Evolutionary conservation across 306 rosid genomes (phyloP), one percentile per base, ranked within the genome.

Genomic region (Vigna unguiculata): DNA sequence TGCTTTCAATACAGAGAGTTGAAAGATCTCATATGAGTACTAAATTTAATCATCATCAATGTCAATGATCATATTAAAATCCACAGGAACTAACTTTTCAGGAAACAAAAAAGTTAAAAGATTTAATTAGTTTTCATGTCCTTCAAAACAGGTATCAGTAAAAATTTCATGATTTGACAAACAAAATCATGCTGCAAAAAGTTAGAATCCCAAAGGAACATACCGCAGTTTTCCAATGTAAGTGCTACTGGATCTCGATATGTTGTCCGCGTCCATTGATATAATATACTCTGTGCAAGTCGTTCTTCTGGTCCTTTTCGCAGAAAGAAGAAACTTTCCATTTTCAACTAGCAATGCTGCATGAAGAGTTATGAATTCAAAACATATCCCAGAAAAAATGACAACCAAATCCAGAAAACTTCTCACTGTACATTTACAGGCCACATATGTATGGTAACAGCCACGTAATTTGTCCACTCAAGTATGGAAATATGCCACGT

Each of bases 241-340:
- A 28, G 90, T 90, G 75, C 85, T 87, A 77, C 90, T 90, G 73
- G 98, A 91, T 84, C 91, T 87, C 28, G 97, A 91, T 69, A 93
- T 91, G 80, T 91, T 90, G 78, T 91, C 93, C 0, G 97, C 93
- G 86, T 86, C 90, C 86, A 84, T 90, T 38, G 98, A 90, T 85
- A 93, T 90, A 79, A 90, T 86, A 73, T 93, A 93, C 89, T 93
- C 97, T 0, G 93, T 93, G 86, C 89, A 86, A 2, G 98, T 93
- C 9, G 96, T 84, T 86, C 92, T 88, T 70, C 98, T 84, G 7
- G 86, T 90, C 22, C 98, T 87, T 76, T 90, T 93, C 1, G 98
- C 98, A 81, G 96, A 91, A 46, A 93, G 92, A 76, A 93, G 98
- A 86, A 93, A 93, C 82, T 93, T 93, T 15, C 98, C 98, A 76